A percentile compares a stretch with the other conserved stretches of the same genome.
Evolutionary conservation across 176 grass and related monocot genomes (phyloP).

Genomic region (Aegilops umbellulata): DNA sequence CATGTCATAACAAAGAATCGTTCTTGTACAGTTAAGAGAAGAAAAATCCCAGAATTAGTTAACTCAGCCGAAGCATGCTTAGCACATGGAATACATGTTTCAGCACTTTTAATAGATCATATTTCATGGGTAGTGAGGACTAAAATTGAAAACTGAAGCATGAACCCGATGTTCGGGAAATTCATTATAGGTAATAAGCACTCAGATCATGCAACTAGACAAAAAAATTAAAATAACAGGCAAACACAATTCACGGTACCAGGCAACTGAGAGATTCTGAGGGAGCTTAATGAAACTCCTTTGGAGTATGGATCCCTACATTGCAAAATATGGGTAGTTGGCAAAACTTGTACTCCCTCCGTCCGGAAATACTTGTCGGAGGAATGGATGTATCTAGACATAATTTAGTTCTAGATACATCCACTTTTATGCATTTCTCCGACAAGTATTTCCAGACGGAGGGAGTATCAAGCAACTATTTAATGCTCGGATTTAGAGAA

Average conservation of each 20-base stretch:
- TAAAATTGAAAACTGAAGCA: not conserved
- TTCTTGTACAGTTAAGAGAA: not conserved
- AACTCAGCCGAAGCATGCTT: not conserved
- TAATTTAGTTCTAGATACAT: no score
- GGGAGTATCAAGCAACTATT: conserved; percentile 29
- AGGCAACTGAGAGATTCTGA: conserved; percentile 54
- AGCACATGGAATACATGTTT: not conserved
- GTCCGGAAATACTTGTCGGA: no score
- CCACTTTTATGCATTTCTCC: no score
- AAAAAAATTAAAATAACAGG: not conserved
- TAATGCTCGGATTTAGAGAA: conserved; percentile 2
- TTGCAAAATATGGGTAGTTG: conserved; percentile 44
- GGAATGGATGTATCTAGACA: no score
- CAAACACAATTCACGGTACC: conserved; percentile 44
- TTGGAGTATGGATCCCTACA: conserved; percentile 85
- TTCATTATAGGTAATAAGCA: not conserved
- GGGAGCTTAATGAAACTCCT: conserved; percentile 54
- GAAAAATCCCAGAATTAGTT: not conserved
- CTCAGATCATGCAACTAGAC: not conserved
- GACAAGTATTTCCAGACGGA: no score
- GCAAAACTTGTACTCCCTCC: conserved; percentile 34
- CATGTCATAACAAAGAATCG: not conserved
- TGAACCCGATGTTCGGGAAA: not conserved
- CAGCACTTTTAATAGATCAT: not conserved
- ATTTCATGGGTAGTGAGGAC: not conserved